Percentiles rank a stretch among this genome's conserved stretches.
phyloP scores from a whole-genome alignment of 1,139 yeast species.

The Scheffersomyces segobiensis region DNA sequence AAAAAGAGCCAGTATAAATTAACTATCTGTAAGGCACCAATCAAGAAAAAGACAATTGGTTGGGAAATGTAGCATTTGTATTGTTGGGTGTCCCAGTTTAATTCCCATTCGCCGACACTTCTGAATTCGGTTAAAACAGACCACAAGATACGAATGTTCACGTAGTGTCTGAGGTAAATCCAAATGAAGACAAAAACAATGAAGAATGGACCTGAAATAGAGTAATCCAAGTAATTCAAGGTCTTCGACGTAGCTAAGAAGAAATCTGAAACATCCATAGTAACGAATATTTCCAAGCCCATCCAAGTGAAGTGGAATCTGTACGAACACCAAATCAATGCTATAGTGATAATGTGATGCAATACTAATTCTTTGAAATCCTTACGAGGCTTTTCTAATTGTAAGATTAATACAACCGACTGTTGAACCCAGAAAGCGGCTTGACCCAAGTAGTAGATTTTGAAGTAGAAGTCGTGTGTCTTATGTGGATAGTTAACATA shows the following conservation, averaged over 20 bases:
- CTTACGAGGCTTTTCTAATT: conserved; percentile 91
- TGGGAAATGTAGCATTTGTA: conserved; percentile 96
- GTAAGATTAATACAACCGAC: conserved; percentile 75
- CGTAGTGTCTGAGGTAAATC: conserved; percentile 86
- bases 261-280: conserved; percentile 95
- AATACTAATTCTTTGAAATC: conserved; percentile 88
- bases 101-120: conserved; percentile 76
- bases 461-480: conserved; percentile 68
- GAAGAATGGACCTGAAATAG: conserved; percentile 64
- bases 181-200: conserved; percentile 68
- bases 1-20: conserved; percentile 86
- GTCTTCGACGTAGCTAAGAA: conserved; percentile 83
- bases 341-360: conserved; percentile 90
- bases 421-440: conserved; percentile 99
- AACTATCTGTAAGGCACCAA: conserved; percentile 79
- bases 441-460: conserved; percentile 83
- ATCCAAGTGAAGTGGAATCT: conserved; percentile 95
- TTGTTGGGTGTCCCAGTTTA: conserved; percentile 90
- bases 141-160: conserved; percentile 79
- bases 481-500: conserved; percentile 82
- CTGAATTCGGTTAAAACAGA: conserved; percentile 85
- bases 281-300: conserved; percentile 86
- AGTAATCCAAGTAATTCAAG: conserved; percentile 76
- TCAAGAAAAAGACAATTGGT: conserved; percentile 77
- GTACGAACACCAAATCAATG: conserved; percentile 86